These are phyloP conservation scores for Corchorus capsularis DNA, from an alignment of 345 rosid species.

Conservation along the genomic window DNA sequence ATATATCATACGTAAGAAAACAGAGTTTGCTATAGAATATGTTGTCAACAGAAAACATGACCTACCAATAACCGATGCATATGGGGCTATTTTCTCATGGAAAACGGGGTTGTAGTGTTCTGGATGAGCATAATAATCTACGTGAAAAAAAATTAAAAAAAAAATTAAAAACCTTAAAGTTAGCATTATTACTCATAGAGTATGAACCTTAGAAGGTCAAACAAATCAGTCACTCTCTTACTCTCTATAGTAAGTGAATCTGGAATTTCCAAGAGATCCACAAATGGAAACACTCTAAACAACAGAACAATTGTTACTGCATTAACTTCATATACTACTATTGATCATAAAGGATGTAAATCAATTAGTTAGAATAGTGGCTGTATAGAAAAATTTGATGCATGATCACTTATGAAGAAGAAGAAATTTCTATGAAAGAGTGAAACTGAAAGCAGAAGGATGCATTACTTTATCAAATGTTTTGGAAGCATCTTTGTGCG, in stretches of 20 bases:
- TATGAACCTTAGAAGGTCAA: neutral
- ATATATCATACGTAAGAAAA: neutral
- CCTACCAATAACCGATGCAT: conserved; percentile 82
- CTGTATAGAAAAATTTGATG: neutral
- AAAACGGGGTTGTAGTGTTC: conserved; percentile 80
- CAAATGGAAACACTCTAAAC: no score
- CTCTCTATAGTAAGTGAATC: neutral
- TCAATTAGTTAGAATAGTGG: neutral
- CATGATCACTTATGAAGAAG: neutral
- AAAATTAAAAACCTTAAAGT: neutral
- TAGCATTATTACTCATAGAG: neutral
- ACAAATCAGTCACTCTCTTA: neutral
- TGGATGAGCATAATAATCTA: conserved; percentile 90
- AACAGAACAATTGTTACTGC: no score
- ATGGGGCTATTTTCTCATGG: conserved; percentile 77
- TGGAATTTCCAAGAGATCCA: neutral
- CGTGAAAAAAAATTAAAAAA: conserved; percentile 63
- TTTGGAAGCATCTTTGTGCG: conserved; percentile 68
- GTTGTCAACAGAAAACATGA: conserved; percentile 19
- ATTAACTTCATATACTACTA: no score
- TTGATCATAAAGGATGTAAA: neutral
- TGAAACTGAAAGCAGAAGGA: conserved; percentile 6
- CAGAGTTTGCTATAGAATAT: neutral
- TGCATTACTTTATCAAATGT: conserved; percentile 65
- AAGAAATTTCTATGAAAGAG: neutral